Conservation (phyloP, 768 basidiomycete genomes). For the Tricholomella constricta region DNA sequence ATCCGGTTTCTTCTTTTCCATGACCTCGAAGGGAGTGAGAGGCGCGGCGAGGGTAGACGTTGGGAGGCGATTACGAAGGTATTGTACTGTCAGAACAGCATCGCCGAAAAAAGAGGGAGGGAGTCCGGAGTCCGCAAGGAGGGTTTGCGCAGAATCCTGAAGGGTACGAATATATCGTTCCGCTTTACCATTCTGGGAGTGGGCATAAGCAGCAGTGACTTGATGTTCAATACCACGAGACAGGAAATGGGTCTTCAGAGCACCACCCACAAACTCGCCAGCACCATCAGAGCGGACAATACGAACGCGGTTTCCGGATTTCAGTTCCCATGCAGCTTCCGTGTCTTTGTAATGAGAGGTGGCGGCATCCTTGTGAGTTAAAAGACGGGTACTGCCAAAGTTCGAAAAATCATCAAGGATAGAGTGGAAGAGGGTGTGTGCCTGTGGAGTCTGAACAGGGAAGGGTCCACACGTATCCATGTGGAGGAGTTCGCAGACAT, state of each 20-base stretch:
- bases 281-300: background rate
- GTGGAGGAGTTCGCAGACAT: constrained; percentile 25
- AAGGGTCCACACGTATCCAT: constrained; percentile 28
- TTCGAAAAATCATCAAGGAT: constrained; percentile 23
- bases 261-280: background rate
- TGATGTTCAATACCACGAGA: constrained; percentile 23
- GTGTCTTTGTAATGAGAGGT: background rate
- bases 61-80: constrained; percentile 22
- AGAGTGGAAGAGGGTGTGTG: constrained; percentile 10
- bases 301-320: background rate
- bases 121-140: no score
- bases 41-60: constrained; percentile 20
- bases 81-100: constrained; percentile 16
- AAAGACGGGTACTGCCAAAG: constrained; percentile 10
- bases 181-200: constrained; percentile 9
- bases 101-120: no score
- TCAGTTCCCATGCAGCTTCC: constrained; percentile 4
- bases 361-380: constrained; percentile 10
- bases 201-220: constrained; percentile 19
- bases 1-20: constrained; percentile 23
- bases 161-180: constrained; percentile 2
- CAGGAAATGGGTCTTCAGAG: background rate
- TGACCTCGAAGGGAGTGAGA: constrained; percentile 20
- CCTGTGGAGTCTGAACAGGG: constrained; percentile 12
- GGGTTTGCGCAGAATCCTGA: no score